A percentile compares a stretch with the other conserved stretches of the same genome.
Evolutionary conservation across 768 basidiomycete species (phyloP).

Genomic region (Calocybe cyanea): DNA sequence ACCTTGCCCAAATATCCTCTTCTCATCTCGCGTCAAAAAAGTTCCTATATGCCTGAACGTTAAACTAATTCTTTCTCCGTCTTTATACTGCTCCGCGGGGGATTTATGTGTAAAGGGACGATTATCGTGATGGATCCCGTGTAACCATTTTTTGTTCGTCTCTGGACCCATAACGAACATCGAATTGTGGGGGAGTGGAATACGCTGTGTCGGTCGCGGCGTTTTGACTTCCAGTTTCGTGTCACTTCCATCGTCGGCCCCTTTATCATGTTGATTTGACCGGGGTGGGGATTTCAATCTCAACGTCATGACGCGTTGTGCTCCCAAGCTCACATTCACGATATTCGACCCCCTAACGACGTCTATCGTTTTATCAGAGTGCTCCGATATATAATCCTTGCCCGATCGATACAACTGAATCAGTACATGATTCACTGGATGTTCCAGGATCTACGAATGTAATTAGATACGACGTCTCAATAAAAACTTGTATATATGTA

Average conservation of each 20-base stretch:
- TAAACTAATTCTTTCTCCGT: constrained; percentile 71
- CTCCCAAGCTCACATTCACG: constrained; percentile 79
- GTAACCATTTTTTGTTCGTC: constrained; percentile 74
- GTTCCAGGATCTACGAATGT: constrained; percentile 32
- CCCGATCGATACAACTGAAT: constrained; percentile 80
- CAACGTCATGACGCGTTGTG: constrained; percentile 72
- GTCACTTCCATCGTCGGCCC: too few species aligned
- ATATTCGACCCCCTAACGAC: constrained; percentile 69
- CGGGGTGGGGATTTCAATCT: constrained; percentile 53
- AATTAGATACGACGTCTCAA: not conserved
- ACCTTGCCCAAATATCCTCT: constrained; percentile 69
- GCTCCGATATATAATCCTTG: constrained; percentile 80
- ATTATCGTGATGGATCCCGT: constrained; percentile 75
- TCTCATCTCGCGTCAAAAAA: constrained; percentile 51
- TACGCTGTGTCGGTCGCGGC: constrained; percentile 44
- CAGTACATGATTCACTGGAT: constrained; percentile 79
- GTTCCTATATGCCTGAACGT: constrained; percentile 81
- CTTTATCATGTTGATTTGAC: constrained; percentile 12
- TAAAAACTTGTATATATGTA: not conserved
- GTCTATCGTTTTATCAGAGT: constrained; percentile 86
- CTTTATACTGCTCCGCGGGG: constrained; percentile 39
- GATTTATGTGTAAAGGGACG: constrained; percentile 52
- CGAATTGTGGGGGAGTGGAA: constrained; percentile 76
- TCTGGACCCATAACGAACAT: constrained; percentile 77
- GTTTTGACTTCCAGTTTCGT: not conserved